These are phyloP conservation scores for Phyllachora maydis DNA, from an alignment of 2,329 filamentous ascomycete species.

Conservation along the genomic window DNA sequence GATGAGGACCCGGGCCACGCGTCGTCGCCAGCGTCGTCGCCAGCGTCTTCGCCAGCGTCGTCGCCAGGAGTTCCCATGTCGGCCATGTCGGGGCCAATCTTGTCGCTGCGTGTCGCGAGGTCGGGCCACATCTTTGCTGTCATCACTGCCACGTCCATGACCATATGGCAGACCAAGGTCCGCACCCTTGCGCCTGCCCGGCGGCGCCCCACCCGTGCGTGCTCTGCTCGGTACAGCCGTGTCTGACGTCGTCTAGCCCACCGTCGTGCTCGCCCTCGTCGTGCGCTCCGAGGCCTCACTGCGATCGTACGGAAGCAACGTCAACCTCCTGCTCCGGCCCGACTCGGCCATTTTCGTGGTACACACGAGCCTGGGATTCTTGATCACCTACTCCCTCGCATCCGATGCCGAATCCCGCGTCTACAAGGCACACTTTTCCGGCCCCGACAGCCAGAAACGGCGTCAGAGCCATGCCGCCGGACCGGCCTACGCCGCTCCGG, in stretches of 20 bases:
- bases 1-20: no score
- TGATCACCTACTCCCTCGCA: slow-evolving; percentile 87
- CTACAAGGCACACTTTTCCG: slow-evolving; percentile 66
- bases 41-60: no score
- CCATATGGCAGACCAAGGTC: slow-evolving; percentile 93
- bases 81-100: slow-evolving; percentile 39
- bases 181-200: slow-evolving; percentile 1
- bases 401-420: slow-evolving; percentile 66
- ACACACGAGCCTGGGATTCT: slow-evolving; percentile 65
- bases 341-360: slow-evolving; percentile 86
- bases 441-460: slow-evolving; percentile 39
- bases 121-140: slow-evolving; percentile 70
- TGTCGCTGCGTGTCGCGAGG: slow-evolving; percentile 58
- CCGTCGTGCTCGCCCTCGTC: slow-evolving; percentile 69
- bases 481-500: slow-evolving; percentile 30
- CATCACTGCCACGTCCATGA: slow-evolving; percentile 66
- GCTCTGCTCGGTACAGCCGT: no score
- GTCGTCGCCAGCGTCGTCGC: no score
- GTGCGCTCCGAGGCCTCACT: slow-evolving; percentile 66
- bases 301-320: slow-evolving; percentile 65
- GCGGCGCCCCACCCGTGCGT: no score
- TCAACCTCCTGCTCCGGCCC: slow-evolving; percentile 67
- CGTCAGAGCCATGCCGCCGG: slow-evolving; percentile 39
- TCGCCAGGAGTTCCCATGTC: no score
- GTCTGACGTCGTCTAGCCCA: no score